Base-by-base conservation (phyloP, 805 yeast genomes). In the Priceomyces melissophilus region DNA sequence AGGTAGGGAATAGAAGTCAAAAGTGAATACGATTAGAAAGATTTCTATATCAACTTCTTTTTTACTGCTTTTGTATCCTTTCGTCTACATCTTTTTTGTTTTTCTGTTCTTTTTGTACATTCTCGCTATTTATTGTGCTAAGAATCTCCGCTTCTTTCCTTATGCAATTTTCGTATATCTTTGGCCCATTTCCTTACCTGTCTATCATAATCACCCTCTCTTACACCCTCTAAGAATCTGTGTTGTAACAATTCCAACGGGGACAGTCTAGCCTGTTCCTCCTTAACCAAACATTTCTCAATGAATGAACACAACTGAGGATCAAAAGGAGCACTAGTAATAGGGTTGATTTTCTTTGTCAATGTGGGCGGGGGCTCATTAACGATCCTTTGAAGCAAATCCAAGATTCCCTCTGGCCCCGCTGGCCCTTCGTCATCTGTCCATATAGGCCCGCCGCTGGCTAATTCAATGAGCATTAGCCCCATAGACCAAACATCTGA, bases 401-500 rank as follows among this genome's bases (percentile, higher is more conserved):
- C 99, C 48, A 93, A 70, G 33, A 93, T 91, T 1, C 96, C 95
- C 53, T 87, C 84, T 2, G 95, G 95, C 7, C 67, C 65, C 10
- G 57, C 74, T 67, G 54, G 53, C 39, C 45, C 52, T 6, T 40
- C 60, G 20, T 74, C 75, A 45, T 79, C 82, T 15, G 78, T 76
- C 70, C 90, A 82, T 2, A 96, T 93, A 51, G 84, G 83, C 40
- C 72, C 73, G 0, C 98, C 98, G 3, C 86, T 79, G 1, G 96
- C 91, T 39, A 93, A 69, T 60, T 93, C 98, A 38, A 87, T 79
- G 31, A 93, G 70, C 82, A 90, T 85, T 34, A 93, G 69, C 1
- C 99, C 99, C 49, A 90, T 67, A 0, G 97, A 88, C 99, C 99
- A 93, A 10, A 93, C 91, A 60, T 93, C 99, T 30, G 96, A 91